phyloP scores from a whole-genome alignment of 1,284 basidiomycete genomes.

The Cystobasidiaceae sp. region DNA sequence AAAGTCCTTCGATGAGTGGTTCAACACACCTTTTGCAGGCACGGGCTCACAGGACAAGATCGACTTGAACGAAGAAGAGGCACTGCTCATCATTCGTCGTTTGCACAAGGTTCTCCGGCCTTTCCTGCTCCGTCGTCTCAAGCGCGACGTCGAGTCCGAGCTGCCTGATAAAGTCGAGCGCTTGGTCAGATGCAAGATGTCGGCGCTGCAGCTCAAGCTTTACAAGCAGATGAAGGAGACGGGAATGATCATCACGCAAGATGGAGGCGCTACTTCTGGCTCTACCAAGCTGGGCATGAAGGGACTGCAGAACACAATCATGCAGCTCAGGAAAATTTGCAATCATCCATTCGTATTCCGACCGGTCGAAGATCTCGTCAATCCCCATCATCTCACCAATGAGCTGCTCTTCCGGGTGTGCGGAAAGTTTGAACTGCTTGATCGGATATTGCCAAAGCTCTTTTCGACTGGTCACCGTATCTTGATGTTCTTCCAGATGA shows the following conservation, averaged over 20 bases:
- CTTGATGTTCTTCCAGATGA: conserved; percentile 99
- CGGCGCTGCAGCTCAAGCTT: conserved; percentile 84
- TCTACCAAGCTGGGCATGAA: conserved; percentile 44
- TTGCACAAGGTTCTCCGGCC: conserved; percentile 97
- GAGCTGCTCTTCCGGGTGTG: conserved; percentile 73
- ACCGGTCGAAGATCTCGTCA: conserved; percentile 87
- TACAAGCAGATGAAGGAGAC: conserved; percentile 98
- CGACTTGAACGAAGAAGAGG: conserved; percentile 99
- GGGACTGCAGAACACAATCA: conserved; percentile 87
- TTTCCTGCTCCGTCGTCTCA: conserved; percentile 90
- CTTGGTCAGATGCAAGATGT: conserved; percentile 98
- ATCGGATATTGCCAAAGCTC: conserved; percentile 89
- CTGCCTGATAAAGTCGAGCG: conserved; percentile 99
- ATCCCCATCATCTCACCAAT: conserved; percentile 64
- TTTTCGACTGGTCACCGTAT: conserved; percentile 89
- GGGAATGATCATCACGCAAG: conserved; percentile 66
- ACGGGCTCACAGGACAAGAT: conserved; percentile 95
- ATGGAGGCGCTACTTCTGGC: conserved; percentile 42
- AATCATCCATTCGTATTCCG: conserved; percentile 96
- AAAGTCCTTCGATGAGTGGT: conserved; percentile 99
- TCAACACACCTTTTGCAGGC: conserved; percentile 99
- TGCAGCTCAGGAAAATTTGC: conserved; percentile 99
- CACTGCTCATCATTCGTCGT: conserved; percentile 92
- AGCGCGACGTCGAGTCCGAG: conserved; percentile 98
- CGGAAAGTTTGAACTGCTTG: conserved; percentile 94